phyloP scores from a whole-genome alignment of 768 basidiomycete species.

The Lactifluus volemus region DNA sequence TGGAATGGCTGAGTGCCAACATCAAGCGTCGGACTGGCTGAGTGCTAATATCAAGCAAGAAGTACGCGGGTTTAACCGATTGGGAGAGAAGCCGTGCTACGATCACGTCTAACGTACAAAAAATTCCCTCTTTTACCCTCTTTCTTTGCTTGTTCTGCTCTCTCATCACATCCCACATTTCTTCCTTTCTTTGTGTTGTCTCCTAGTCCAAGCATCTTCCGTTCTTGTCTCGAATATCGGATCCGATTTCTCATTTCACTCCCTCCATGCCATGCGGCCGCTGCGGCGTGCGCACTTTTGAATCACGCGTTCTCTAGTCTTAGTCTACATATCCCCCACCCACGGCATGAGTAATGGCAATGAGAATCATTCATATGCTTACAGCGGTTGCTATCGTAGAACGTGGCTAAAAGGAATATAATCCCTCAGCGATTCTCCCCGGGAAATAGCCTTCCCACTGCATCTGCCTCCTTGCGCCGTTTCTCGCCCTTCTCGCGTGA shows the following conservation, averaged over 20 bases:
- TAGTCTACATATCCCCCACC: slow-evolving; percentile 13
- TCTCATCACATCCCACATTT: slow-evolving; percentile 14
- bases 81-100: slow-evolving; percentile 37
- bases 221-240: slow-evolving; percentile 13
- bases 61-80: slow-evolving; percentile 25
- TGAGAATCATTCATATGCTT: slow-evolving; percentile 13
- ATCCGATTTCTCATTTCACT: slow-evolving; percentile 17
- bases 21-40: slow-evolving; percentile 89
- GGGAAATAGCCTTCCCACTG: slow-evolving; percentile 64
- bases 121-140: slow-evolving; percentile 16
- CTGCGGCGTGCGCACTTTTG: slow-evolving; percentile 7
- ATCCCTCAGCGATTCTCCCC: slow-evolving; percentile 47
- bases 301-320: slow-evolving; percentile 17
- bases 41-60: slow-evolving; percentile 80
- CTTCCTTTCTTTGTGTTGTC: not conserved
- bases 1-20: slow-evolving; percentile 93
- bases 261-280: slow-evolving; percentile 5
- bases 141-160: slow-evolving; percentile 24
- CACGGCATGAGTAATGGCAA: slow-evolving; percentile 15
- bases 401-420: not conserved
- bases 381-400: not conserved
- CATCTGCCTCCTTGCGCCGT: slow-evolving; percentile 70
- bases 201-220: slow-evolving; percentile 15
- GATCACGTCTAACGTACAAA: slow-evolving; percentile 44
- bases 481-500: slow-evolving; percentile 62